phyloP scores from a whole-genome alignment of 768 basidiomycete genomes.

The Sporobolomyces roseus region DNA sequence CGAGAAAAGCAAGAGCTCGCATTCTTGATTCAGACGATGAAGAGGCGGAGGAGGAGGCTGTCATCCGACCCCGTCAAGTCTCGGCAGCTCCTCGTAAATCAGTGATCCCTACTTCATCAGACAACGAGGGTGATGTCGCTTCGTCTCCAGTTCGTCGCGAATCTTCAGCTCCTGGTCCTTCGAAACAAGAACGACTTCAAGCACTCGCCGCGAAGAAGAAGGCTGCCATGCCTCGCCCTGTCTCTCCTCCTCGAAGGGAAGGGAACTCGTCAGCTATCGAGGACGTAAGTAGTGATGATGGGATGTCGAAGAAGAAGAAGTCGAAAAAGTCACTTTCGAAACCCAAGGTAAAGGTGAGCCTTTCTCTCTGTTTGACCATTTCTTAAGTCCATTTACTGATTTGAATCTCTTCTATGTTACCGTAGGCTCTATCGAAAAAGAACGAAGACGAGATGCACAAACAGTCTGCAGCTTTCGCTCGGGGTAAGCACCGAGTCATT shows the following conservation, averaged over 20 bases:
- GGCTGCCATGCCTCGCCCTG: neutral
- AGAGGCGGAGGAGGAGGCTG: conserved; percentile 14
- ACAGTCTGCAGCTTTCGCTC: conserved; percentile 9
- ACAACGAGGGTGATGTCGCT: conserved; percentile 1
- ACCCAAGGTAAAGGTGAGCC: conserved; percentile 9
- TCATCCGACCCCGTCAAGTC: neutral
- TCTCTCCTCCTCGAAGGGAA: conserved; percentile 3
- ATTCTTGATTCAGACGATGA: conserved; percentile 35
- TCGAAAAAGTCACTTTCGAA: neutral
- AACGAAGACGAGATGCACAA: conserved; percentile 29
- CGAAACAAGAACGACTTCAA: neutral
- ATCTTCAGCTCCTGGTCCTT: neutral
- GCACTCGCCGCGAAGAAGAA: conserved; percentile 5
- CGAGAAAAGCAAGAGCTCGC: neutral
- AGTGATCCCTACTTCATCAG: neutral
- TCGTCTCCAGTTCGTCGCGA: neutral
- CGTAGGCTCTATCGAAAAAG: conserved; percentile 30
- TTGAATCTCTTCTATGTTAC: too few relatives aligned
- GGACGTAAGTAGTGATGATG: neutral
- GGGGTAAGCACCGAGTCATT: neutral
- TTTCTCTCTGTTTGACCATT: too few relatives aligned
- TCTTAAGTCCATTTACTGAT: neutral
- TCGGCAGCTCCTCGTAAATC: neutral
- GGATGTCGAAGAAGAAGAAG: neutral
- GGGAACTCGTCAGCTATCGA: neutral